These are phyloP conservation scores for Dioszegia aurantiaca DNA, from an alignment of 768 basidiomycete species.

Conservation along the genomic window DNA sequence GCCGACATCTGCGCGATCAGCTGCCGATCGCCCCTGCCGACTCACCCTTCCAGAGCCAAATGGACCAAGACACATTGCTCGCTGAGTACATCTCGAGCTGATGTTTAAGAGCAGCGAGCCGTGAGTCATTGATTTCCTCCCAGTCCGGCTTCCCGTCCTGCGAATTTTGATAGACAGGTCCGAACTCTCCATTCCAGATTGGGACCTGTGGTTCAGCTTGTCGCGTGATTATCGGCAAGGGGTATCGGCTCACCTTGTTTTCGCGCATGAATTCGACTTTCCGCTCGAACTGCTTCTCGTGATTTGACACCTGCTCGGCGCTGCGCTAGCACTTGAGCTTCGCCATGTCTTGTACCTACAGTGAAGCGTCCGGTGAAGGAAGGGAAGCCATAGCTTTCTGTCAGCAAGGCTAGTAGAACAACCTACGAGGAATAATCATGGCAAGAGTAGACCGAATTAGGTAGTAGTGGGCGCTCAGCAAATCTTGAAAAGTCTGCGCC, in stretches of 20 bases:
- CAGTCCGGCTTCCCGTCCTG: constrained; percentile 56
- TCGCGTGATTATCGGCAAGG: background rate
- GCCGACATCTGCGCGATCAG: constrained; percentile 27
- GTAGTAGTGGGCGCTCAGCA: constrained; percentile 57
- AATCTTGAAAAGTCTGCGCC: constrained; percentile 55
- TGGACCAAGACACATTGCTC: constrained; percentile 63
- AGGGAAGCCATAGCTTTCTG: constrained; percentile 69
- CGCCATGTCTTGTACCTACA: too few species aligned
- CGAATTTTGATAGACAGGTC: constrained; percentile 64
- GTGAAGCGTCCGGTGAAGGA: constrained; percentile 60
- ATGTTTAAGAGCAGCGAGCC: constrained; percentile 68
- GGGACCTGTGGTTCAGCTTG: constrained; percentile 8
- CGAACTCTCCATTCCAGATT: constrained; percentile 66
- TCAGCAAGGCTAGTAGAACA: too few species aligned
- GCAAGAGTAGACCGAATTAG: constrained; percentile 72
- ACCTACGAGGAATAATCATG: constrained; percentile 82
- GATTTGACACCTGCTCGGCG: constrained; percentile 29
- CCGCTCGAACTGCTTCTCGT: constrained; percentile 58
- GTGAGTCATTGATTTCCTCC: constrained; percentile 64
- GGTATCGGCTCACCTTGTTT: constrained; percentile 41
- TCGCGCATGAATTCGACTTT: constrained; percentile 74
- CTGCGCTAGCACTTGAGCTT: too few species aligned
- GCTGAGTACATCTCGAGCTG: constrained; percentile 71
- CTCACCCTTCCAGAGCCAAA: constrained; percentile 75
- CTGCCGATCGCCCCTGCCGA: background rate